Conservation (phyloP, 2,329 filamentous ascomycete species). For the Claviceps sp. region DNA sequence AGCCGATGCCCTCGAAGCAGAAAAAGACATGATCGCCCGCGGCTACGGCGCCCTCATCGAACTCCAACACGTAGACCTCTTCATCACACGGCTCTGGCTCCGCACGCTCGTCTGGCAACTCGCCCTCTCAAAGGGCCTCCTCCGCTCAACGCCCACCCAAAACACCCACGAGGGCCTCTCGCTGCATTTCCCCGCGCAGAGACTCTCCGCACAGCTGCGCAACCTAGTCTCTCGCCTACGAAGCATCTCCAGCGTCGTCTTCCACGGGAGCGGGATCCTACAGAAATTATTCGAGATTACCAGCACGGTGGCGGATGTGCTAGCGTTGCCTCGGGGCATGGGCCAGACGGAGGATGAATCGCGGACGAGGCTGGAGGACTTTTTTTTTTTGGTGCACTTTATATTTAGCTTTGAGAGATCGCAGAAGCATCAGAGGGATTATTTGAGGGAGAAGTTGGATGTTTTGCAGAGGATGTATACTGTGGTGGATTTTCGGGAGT, state of each 20-base stretch:
- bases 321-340: constrained; percentile 34
- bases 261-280: constrained; percentile 42
- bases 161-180: constrained; percentile 24
- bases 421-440: constrained; percentile 29
- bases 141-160: constrained; percentile 20
- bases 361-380: constrained; percentile 36
- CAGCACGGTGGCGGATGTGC: constrained; percentile 44
- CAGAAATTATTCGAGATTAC: constrained; percentile 48
- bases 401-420: constrained; percentile 35
- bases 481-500: constrained; percentile 14
- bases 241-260: constrained; percentile 31
- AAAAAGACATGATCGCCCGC: constrained; percentile 12
- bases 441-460: constrained; percentile 25
- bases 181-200: constrained; percentile 25
- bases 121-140: constrained; percentile 24
- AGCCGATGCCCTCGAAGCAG: constrained; percentile 16
- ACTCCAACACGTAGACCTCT: constrained; percentile 27
- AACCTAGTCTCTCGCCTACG: constrained; percentile 21
- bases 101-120: constrained; percentile 29
- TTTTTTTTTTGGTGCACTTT: constrained; percentile 37
- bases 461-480: constrained; percentile 19
- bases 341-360: constrained; percentile 27
- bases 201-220: constrained; percentile 25
- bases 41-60: constrained; percentile 20
- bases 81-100: constrained; percentile 27